phyloP scores from a whole-genome alignment of 805 yeast species.

The Zygoascus biomembranicola region DNA sequence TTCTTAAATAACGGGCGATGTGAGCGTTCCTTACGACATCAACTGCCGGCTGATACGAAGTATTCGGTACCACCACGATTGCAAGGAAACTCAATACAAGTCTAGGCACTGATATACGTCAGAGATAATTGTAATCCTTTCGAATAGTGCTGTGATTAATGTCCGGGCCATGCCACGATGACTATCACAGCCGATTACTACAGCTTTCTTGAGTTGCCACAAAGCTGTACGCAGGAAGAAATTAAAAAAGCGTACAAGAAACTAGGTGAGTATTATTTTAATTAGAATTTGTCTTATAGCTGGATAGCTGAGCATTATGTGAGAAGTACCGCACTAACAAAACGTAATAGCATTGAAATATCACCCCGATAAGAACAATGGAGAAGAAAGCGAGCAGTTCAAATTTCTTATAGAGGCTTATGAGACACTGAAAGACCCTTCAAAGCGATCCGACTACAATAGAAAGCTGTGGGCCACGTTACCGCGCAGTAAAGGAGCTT shows the following conservation, averaged over 20 bases:
- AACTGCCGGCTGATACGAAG: no score
- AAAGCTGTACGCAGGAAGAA: constrained; percentile 20
- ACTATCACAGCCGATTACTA: constrained; percentile 20
- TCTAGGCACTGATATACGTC: no score
- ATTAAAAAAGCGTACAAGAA: constrained; percentile 34
- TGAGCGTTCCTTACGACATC: no score
- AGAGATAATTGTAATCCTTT: neutral
- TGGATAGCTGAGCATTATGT: neutral
- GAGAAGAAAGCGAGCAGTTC: constrained; percentile 27
- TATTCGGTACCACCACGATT: no score
- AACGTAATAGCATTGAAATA: constrained; percentile 24
- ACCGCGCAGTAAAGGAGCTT: neutral
- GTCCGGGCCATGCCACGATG: neutral
- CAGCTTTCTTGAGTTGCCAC: constrained; percentile 23
- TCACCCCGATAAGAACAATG: constrained; percentile 40
- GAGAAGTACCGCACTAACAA: neutral
- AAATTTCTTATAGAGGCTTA: constrained; percentile 29
- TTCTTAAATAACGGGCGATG: no score
- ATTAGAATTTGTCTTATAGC: neutral
- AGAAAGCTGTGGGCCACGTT: neutral
- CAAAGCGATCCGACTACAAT: constrained; percentile 27
- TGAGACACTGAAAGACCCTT: constrained; percentile 23
- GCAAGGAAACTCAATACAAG: no score
- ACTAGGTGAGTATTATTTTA: constrained; percentile 23
- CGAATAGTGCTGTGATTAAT: neutral